Evolutionary conservation across 345 rosid genomes (phyloP), one percentile per base, ranked within the genome.

Genomic region (Arabidopsis arenosa): DNA sequence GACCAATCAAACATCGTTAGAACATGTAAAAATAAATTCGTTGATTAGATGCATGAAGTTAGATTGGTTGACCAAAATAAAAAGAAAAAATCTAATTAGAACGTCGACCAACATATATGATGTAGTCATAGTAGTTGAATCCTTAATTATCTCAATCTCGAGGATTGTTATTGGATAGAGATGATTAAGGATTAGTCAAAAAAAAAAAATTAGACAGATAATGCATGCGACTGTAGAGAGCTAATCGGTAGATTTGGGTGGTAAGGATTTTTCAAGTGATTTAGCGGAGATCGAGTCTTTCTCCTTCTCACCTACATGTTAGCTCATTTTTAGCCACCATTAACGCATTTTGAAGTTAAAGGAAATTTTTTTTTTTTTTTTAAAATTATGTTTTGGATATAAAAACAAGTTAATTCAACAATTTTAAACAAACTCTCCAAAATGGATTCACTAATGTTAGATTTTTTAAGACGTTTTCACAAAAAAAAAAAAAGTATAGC

Each of bases 1-100:
- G 36, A 15, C 30, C 30, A 40, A 28, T 54, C 51, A 54, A 68
- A 23, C 12, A 54, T 68, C 8, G 8, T 52, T 68, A 51, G 7
- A 17, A 21, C 7, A 37, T 18, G 44, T 17, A 13, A 12, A 23
- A 32, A 1, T 23, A 2, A 1, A 18, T 10, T 39, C 40, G 63
- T 15, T 54, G 18, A 52, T 69, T 21, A 35, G 32, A 11, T 32
- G 7, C 7, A 18, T 35, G 12, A 49, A 18, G 18, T 17, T 9
- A 53, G 28, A 39, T 39, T 55, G 48, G 26, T 37, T 53, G 23
- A 54, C 32, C 35, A 28, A n/a, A 23, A 23, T 23, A 23, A 23
- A 23, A 23, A 23, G 26, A 23, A 37, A 68, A 12, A 12, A 13
- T 36, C 36, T 13, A 52, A 9, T 36, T 66, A 36, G 36, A 66